These are phyloP conservation scores for Fraxinus nigra DNA, from an alignment of 305 asterid genomes.

Conservation along the genomic window DNA sequence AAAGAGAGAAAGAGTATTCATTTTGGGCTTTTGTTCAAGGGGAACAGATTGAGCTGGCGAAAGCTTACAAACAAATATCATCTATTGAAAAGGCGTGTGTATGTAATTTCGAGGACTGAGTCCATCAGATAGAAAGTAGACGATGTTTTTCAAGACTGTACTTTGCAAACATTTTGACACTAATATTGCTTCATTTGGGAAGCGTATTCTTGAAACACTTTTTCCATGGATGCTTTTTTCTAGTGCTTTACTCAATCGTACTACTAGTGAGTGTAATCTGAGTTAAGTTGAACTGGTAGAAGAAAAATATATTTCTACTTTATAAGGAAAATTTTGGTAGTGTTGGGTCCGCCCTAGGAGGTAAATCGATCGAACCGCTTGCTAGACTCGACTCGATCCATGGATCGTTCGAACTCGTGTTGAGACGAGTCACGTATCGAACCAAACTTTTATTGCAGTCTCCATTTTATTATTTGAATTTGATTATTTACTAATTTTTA, in stretches of 20 bases:
- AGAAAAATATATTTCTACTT: neutral
- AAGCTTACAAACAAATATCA: neutral
- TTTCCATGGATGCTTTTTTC: neutral
- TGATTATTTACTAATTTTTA: neutral
- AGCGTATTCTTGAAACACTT: neutral
- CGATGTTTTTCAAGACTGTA: conserved; percentile 28
- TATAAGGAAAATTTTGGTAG: neutral
- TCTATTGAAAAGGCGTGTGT: neutral
- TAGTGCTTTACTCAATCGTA: neutral
- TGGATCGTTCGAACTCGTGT: neutral
- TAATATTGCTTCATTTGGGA: neutral
- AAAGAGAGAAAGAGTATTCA: neutral
- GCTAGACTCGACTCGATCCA: neutral
- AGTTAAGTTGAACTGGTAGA: neutral
- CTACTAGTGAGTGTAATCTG: neutral
- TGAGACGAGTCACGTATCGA: neutral
- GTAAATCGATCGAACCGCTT: neutral
- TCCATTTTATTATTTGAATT: neutral
- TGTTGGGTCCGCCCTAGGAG: neutral
- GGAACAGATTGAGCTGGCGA: conserved; percentile 8
- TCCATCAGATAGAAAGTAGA: conserved; percentile 18
- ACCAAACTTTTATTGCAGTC: neutral
- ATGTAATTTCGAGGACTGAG: neutral
- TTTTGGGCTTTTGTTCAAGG: neutral
- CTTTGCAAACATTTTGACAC: conserved; percentile 14